Evolutionary conservation across 495 filamentous ascomycete genomes (phyloP).

Genomic region (Hapsidospora chrysogenum): DNA sequence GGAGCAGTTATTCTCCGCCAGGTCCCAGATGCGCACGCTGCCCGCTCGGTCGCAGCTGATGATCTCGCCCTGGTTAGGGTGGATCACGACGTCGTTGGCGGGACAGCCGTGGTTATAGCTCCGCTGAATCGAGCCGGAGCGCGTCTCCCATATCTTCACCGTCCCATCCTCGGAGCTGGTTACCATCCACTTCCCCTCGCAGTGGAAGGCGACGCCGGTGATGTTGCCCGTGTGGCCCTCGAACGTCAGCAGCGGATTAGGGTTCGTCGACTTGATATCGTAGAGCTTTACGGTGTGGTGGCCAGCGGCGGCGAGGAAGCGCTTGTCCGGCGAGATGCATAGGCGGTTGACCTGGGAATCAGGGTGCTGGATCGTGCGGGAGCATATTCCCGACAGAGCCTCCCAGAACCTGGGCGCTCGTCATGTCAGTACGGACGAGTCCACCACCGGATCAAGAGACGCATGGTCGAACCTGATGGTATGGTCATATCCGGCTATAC

Average conservation of each 20-base stretch:
- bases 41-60: slow-evolving; percentile 89
- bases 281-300: slow-evolving; percentile 93
- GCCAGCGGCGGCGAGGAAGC: slow-evolving; percentile 85
- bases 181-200: slow-evolving; percentile 99
- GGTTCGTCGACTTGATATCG: slow-evolving; percentile 92
- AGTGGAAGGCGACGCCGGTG: slow-evolving; percentile 93
- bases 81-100: slow-evolving; percentile 93
- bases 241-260: slow-evolving; percentile 78
- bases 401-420: slow-evolving; percentile 71
- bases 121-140: slow-evolving; percentile 70
- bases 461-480: slow-evolving; percentile 58
- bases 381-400: slow-evolving; percentile 92
- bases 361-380: slow-evolving; percentile 90
- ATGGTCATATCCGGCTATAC: slow-evolving; percentile 88
- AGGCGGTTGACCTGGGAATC: slow-evolving; percentile 97
- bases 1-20: slow-evolving; percentile 91
- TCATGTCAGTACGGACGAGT: slow-evolving; percentile 3
- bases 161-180: slow-evolving; percentile 94
- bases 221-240: slow-evolving; percentile 92
- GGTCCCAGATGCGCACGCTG: slow-evolving; percentile 89
- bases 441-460: not conserved
- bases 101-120: slow-evolving; percentile 79
- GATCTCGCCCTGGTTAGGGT: slow-evolving; percentile 95
- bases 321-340: slow-evolving; percentile 95
- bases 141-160: slow-evolving; percentile 97